phyloP scores from a whole-genome alignment of 1,284 basidiomycete genomes.

The Golubevia pallescens region DNA sequence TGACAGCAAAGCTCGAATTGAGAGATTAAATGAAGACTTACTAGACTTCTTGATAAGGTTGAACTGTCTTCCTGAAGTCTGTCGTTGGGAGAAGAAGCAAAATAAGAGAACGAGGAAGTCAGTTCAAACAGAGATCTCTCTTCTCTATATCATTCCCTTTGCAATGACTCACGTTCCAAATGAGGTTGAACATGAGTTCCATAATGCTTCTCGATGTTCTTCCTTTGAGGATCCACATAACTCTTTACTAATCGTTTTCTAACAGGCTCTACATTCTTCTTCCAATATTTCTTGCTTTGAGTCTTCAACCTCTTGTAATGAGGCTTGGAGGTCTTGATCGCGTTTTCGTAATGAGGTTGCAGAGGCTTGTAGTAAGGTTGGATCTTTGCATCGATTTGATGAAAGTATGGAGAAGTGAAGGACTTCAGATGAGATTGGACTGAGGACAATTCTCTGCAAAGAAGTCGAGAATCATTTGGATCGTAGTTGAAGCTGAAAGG shows the following conservation, averaged over 20 bases:
- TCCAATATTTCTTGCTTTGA: slow-evolving; percentile 36
- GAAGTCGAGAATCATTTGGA: slow-evolving; percentile 32
- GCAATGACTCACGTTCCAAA: slow-evolving; percentile 21
- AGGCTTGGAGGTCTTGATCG: slow-evolving; percentile 31
- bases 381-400: slow-evolving; percentile 22
- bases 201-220: slow-evolving; percentile 37
- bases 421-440: slow-evolving; percentile 40
- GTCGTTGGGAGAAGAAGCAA: slow-evolving; percentile 1
- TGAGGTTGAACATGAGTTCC: slow-evolving; percentile 48
- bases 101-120: not conserved
- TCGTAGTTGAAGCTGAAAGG: slow-evolving; percentile 51
- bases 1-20: too few relatives aligned
- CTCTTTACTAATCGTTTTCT: slow-evolving; percentile 37
- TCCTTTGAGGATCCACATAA: slow-evolving; percentile 42
- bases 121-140: not conserved
- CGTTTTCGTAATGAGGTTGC: slow-evolving; percentile 25
- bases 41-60: slow-evolving; percentile 55
- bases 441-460: slow-evolving; percentile 50
- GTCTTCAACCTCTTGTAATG: slow-evolving; percentile 26
- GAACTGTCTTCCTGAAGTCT: slow-evolving; percentile 28
- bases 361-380: slow-evolving; percentile 53
- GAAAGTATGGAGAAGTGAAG: slow-evolving; percentile 29
- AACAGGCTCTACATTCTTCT: slow-evolving; percentile 44
- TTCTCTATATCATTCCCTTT: too few relatives aligned
- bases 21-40: too few relatives aligned